Base-by-base conservation (phyloP, 2,329 filamentous ascomycete genomes). In the Calonectria hongkongensis region DNA sequence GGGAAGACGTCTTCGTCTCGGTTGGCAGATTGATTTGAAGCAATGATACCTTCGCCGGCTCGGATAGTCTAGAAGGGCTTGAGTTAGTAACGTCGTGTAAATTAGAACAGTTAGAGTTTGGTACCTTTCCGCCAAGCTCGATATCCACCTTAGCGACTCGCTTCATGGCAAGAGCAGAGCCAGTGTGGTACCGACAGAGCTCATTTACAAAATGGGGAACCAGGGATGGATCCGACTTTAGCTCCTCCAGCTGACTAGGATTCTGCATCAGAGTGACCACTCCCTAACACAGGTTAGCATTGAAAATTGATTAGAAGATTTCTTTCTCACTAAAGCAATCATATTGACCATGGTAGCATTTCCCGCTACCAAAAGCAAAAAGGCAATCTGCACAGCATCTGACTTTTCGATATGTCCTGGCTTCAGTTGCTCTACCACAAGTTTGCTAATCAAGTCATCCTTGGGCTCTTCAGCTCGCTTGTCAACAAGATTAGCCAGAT, bases 301-400 rank as follows among this genome's bases (percentile, higher is more conserved):
- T 63, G 3, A 21, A 13, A 8, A 21, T 33, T 18, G 10, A 45
- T 9, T 30, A 10, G 18, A 2, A 1, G 2, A 30, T 8, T 21
- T 39, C 2, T 68, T 7, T 66, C 80, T n/a, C 70, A 85, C 86
- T 39, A 88, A 80, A 1, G 84, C 82, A 69, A 89, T 88, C 85
- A 87, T 89, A 76, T 85, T 88, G 5, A 89, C 84, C 85, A 89
- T 87, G 0, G 88, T 88, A 0, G 87, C 88, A 45, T 89, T 89
- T 2, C 87, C 87, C 0, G 88, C 87, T 1, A 88, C 87, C 1
- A 89, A 83, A 6, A 89, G 81, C 9, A 89, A 79, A 43, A 89
- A 89, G 0, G 87, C 86, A 58, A 89, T 87, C 69, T 88, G 86
- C 1, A 88, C 81, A 1, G 84, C 83, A 47, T 87, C 86, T 0